These are phyloP conservation scores for Phoma sp. DNA, from an alignment of 2,329 filamentous ascomycete species.

Conservation along the genomic window DNA sequence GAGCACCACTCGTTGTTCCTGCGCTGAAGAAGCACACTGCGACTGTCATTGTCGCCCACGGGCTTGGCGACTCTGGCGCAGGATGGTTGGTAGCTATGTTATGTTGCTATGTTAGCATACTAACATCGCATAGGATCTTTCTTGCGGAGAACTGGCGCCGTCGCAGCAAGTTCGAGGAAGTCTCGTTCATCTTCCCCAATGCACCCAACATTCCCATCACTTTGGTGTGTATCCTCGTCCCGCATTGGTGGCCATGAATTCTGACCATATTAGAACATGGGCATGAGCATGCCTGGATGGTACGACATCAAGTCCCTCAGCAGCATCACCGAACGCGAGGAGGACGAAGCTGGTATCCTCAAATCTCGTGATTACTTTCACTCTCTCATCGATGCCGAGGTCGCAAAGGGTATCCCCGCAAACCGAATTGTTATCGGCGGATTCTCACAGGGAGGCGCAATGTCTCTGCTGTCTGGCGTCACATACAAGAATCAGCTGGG, in stretches of 20 bases:
- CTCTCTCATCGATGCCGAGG: conserved; percentile 77
- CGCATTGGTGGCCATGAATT: not conserved
- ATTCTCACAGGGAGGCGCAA: conserved; percentile 86
- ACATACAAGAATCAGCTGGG: conserved; percentile 76
- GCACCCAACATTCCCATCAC: conserved; percentile 87
- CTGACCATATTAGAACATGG: conserved; percentile 65
- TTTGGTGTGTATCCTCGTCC: conserved; percentile 59
- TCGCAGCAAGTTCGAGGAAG: conserved; percentile 80
- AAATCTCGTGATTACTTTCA: conserved; percentile 77
- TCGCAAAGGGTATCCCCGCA: conserved; percentile 78
- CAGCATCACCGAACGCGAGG: conserved; percentile 53
- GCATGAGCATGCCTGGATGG: conserved; percentile 85
- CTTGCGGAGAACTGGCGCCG: conserved; percentile 88
- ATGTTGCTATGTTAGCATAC: conserved; percentile 1
- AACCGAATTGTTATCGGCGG: conserved; percentile 85
- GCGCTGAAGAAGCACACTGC: conserved; percentile 85
- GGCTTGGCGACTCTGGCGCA: conserved; percentile 79
- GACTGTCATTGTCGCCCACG: conserved; percentile 93
- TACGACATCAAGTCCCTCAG: conserved; percentile 70
- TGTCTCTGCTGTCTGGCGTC: conserved; percentile 80
- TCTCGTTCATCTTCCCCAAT: conserved; percentile 93
- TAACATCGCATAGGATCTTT: conserved; percentile 61
- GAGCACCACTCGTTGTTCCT: conserved; percentile 71
- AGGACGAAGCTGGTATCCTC: conserved; percentile 77
- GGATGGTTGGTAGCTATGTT: conserved; percentile 65